phyloP scores from a whole-genome alignment of 164 flowering plant genomes.

The Aristolochia fimbriata region DNA sequence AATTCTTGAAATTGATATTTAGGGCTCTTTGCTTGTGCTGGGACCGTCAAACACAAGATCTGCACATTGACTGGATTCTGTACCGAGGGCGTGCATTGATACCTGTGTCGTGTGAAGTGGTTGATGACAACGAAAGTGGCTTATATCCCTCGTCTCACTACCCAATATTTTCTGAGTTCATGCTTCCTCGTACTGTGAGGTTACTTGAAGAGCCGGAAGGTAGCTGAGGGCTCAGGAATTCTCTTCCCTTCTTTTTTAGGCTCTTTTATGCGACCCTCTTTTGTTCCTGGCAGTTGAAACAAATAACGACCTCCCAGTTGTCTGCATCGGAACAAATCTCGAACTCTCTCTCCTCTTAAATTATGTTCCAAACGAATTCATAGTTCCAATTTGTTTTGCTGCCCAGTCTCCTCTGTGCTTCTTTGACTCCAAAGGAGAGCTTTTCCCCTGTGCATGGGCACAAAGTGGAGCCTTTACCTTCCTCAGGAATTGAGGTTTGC shows the following conservation, averaged over 20 bases:
- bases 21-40: slow-evolving; percentile 97
- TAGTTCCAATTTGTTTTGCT: no score
- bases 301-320: no score
- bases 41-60: slow-evolving; percentile 98
- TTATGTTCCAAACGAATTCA: no score
- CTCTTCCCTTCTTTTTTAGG: neutral
- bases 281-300: no score
- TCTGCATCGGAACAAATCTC: no score
- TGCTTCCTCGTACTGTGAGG: slow-evolving; percentile 87
- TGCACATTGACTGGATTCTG: slow-evolving; percentile 87
- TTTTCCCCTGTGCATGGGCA: no score
- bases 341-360: no score
- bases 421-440: no score
- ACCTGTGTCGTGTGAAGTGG: slow-evolving; percentile 74
- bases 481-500: no score
- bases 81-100: slow-evolving; percentile 78
- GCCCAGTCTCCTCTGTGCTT: no score
- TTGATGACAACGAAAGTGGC: slow-evolving; percentile 75
- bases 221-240: neutral
- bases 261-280: no score
- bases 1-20: slow-evolving; percentile 69
- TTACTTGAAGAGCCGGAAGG: slow-evolving; percentile 39
- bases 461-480: no score
- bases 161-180: slow-evolving; percentile 75
- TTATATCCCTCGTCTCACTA: slow-evolving; percentile 89